Conservation (phyloP, 1,284 basidiomycete species). For the Cutaneotrichosporon cyanovorans region DNA sequence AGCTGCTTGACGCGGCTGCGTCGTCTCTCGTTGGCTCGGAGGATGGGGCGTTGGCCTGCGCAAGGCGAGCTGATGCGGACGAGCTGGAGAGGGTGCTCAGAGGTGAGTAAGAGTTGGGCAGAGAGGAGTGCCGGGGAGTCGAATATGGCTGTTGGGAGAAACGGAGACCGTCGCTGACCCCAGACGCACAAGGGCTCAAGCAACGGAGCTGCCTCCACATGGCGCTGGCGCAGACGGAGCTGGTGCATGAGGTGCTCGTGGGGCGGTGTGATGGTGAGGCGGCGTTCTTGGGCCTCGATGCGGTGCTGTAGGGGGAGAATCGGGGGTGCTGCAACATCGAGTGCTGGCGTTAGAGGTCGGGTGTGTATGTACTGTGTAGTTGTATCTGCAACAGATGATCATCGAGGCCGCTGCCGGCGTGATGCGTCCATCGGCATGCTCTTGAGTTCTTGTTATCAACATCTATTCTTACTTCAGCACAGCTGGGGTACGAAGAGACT, state of each 20-base stretch:
- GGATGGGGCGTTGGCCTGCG: background rate
- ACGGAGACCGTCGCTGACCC: no score
- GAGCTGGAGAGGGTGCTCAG: constrained; percentile 1
- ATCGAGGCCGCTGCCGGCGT: no score
- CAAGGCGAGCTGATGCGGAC: constrained; percentile 1
- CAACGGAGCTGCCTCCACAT: constrained; percentile 2
- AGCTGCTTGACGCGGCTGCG: constrained; percentile 6
- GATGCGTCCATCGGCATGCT: no score
- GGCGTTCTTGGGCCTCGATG: constrained; percentile 7
- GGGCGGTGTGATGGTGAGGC: constrained; percentile 11
- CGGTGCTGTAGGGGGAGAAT: constrained; percentile 7
- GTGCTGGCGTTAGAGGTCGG: no score
- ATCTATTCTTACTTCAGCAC: no score
- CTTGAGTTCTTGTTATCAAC: no score
- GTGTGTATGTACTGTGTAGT: no score
- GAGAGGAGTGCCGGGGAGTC: no score
- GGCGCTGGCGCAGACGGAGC: constrained; percentile 16
- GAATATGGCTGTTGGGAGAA: constrained; percentile 7
- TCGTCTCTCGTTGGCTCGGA: constrained; percentile 3
- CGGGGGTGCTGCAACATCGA: no score
- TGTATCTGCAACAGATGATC: no score
- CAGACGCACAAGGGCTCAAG: constrained; percentile 10
- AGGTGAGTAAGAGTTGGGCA: background rate
- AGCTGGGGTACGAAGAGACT: no score
- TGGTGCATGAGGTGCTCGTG: constrained; percentile 9